These are phyloP conservation scores for Cicer chorassanicum DNA, from an alignment of 306 rosid species.

Conservation along the genomic window DNA sequence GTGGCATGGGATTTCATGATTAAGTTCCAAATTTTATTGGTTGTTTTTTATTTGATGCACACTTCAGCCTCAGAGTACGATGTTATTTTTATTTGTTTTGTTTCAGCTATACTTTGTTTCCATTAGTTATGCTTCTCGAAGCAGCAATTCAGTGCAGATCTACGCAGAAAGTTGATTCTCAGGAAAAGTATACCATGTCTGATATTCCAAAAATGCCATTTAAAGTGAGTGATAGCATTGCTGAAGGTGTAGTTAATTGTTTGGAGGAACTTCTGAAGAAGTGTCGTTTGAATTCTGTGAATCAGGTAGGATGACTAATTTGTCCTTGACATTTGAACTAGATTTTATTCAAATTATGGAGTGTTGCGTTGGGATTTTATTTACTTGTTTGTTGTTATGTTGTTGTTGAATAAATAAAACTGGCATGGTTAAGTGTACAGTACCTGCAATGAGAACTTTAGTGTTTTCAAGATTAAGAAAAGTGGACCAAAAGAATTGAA, in stretches of 20 bases:
- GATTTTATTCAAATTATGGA: conserved; percentile 21
- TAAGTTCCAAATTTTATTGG: neutral
- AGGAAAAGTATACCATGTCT: conserved; percentile 46
- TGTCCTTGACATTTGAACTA: conserved; percentile 34
- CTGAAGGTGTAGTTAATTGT: conserved; percentile 87
- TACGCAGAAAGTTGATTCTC: conserved; percentile 58
- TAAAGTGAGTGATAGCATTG: conserved; percentile 74
- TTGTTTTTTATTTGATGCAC: conserved; percentile 11
- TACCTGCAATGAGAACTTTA: neutral
- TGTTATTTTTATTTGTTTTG: neutral
- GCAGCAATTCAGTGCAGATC: conserved; percentile 78
- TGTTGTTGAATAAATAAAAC: conserved; percentile 3
- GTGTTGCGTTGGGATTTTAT: neutral
- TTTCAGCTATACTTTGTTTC: conserved; percentile 81
- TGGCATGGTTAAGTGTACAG: conserved; percentile 5
- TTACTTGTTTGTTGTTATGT: conserved; percentile 5
- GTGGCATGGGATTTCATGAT: conserved; percentile 4
- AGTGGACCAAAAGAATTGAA: conserved; percentile 4
- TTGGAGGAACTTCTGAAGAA: conserved; percentile 81
- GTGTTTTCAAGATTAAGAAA: conserved; percentile 25
- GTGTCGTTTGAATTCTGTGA: conserved; percentile 78
- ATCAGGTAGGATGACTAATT: conserved; percentile 69
- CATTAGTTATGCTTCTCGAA: conserved; percentile 81
- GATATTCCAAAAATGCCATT: conserved; percentile 45
- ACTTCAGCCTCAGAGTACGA: neutral